These are phyloP conservation scores for Penicillium turbatum DNA, from an alignment of 495 filamentous ascomycete genomes.

Conservation along the genomic window DNA sequence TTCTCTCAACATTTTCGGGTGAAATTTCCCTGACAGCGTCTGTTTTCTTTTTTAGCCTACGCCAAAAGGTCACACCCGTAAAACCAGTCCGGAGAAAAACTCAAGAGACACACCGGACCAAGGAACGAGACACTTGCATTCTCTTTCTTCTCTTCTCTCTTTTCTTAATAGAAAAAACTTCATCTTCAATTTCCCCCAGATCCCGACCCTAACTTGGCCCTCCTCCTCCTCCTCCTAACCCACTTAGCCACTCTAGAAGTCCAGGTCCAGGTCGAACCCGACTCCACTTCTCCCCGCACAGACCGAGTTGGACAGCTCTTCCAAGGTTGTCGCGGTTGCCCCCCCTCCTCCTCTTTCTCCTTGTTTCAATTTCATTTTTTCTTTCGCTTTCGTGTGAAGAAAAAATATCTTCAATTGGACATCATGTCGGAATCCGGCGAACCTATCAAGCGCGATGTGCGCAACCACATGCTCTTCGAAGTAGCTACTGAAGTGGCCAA, in stretches of 20 bases:
- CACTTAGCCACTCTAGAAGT: slow-evolving; percentile 8
- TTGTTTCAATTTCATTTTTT: slow-evolving; percentile 7
- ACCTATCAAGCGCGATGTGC: slow-evolving; percentile 58
- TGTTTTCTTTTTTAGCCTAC: background rate
- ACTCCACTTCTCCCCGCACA: slow-evolving; percentile 25
- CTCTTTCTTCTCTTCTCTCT: background rate
- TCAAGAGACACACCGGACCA: background rate
- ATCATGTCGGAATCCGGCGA: slow-evolving; percentile 40
- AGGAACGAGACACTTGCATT: background rate
- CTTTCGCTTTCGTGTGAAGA: background rate
- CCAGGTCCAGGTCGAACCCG: background rate
- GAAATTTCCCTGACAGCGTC: background rate
- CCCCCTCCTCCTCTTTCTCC: background rate
- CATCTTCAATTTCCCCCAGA: background rate
- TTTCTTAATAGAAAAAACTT: background rate
- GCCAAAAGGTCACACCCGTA: background rate
- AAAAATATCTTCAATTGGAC: background rate
- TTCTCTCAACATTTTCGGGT: background rate
- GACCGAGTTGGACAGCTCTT: slow-evolving; percentile 25
- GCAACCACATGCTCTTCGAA: slow-evolving; percentile 86
- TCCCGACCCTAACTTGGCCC: too few relatives aligned
- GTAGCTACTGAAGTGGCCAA: slow-evolving; percentile 96
- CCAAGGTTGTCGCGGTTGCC: background rate
- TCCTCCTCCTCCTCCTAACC: background rate
- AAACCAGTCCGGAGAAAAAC: background rate